A percentile compares a stretch with the other conserved stretches of the same genome.
Conservation (phyloP, 352 stramenopile species). For the Blastocystis sp. region DNA sequence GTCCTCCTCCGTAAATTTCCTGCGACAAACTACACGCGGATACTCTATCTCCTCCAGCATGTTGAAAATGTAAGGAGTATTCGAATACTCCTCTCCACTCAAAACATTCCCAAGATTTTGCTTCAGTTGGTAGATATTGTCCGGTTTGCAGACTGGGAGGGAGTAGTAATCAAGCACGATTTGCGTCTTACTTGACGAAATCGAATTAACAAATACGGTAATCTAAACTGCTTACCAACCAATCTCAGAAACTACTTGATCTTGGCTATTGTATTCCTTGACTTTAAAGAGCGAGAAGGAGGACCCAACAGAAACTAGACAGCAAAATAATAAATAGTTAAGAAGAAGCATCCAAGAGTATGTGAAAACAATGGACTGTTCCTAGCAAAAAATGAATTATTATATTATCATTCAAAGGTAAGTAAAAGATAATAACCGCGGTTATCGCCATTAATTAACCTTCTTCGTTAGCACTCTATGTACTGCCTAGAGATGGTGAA, state of each 20-base stretch:
- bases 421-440: too few relatives aligned
- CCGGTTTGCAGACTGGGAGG: conserved; percentile 46
- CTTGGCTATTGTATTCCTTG: conserved; percentile 30
- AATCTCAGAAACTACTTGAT: not conserved
- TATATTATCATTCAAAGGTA: too few relatives aligned
- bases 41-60: conserved; percentile 33
- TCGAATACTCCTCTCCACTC: conserved; percentile 49
- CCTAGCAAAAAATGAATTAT: too few relatives aligned
- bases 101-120: conserved; percentile 51
- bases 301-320: not conserved
- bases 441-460: too few relatives aligned
- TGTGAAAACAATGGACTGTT: not conserved
- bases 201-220: conserved; percentile 90
- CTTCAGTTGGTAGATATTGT: not conserved
- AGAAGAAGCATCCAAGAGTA: not conserved
- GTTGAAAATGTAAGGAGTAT: conserved; percentile 3
- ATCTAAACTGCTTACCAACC: conserved; percentile 66
- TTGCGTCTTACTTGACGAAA: conserved; percentile 93
- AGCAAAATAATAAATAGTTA: not conserved
- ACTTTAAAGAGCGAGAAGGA: not conserved
- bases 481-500: too few relatives aligned
- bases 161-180: conserved; percentile 79
- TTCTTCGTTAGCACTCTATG: too few relatives aligned
- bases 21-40: conserved; percentile 62
- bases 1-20: conserved; percentile 75